phyloP scores from a whole-genome alignment of 164 flowering plant species.

The Vitis riparia region DNA sequence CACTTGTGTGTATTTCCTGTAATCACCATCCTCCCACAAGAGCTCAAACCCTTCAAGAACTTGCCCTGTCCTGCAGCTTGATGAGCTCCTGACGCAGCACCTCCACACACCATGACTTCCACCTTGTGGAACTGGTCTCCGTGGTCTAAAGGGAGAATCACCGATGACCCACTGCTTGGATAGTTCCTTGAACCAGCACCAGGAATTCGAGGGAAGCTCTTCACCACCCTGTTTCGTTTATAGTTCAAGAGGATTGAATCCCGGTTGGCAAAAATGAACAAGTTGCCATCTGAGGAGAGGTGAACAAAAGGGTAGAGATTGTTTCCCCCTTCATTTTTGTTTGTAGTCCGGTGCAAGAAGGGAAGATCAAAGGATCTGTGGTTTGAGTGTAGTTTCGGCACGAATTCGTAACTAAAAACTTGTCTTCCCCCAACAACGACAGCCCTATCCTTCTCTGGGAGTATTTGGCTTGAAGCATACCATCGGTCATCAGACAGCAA shows the following conservation, averaged over 20 bases:
- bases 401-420: slow-evolving; percentile 55
- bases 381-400: slow-evolving; percentile 32
- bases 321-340: slow-evolving; percentile 28
- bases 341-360: slow-evolving; percentile 44
- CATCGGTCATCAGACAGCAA: slow-evolving; percentile 37
- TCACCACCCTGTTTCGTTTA: slow-evolving; percentile 35
- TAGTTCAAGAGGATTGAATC: slow-evolving; percentile 66
- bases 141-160: slow-evolving; percentile 66
- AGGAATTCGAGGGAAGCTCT: slow-evolving; percentile 60
- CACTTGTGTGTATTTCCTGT: slow-evolving; percentile 46
- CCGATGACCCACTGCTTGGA: slow-evolving; percentile 74
- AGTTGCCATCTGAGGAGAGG: slow-evolving; percentile 65
- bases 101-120: slow-evolving; percentile 82
- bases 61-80: slow-evolving; percentile 34
- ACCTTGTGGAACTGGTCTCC: slow-evolving; percentile 35
- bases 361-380: slow-evolving; percentile 46
- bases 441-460: slow-evolving; percentile 49
- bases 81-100: slow-evolving; percentile 47
- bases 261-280: slow-evolving; percentile 71
- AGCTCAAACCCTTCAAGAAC: slow-evolving; percentile 33
- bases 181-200: slow-evolving; percentile 61
- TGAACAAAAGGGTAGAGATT: slow-evolving; percentile 75
- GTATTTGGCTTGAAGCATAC: slow-evolving; percentile 56
- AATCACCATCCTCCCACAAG: slow-evolving; percentile 73
- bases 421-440: slow-evolving; percentile 65